phyloP scores from a whole-genome alignment of 2,329 filamentous ascomycete species.

The Gaeumannomyces sp. region DNA sequence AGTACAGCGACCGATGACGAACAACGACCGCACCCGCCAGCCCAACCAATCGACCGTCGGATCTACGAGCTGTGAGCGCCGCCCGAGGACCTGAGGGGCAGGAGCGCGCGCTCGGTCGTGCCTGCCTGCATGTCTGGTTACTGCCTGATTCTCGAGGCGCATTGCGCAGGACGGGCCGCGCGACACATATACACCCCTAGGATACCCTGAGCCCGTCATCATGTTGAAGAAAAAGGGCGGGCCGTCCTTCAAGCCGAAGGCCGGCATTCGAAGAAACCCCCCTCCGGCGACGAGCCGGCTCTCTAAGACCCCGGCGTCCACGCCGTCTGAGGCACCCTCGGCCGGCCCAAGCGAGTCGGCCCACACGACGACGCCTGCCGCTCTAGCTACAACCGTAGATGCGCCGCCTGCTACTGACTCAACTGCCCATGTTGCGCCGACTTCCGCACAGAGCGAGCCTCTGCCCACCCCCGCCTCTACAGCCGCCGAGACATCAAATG shows the following conservation, averaged over 20 bases:
- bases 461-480: neutral
- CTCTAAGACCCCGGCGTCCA: conserved; percentile 16
- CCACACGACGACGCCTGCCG: conserved; percentile 6
- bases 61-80: neutral
- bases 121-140: neutral
- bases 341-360: conserved; percentile 5
- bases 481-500: neutral
- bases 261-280: conserved; percentile 46
- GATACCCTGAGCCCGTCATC: conserved; percentile 12
- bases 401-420: conserved; percentile 3
- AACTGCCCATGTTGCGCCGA: conserved; percentile 8
- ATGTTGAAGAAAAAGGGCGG: conserved; percentile 63
- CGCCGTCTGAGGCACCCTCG: neutral
- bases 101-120: neutral
- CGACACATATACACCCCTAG: neutral
- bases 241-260: conserved; percentile 65
- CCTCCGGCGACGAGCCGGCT: conserved; percentile 22
- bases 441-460: neutral
- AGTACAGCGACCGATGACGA: neutral
- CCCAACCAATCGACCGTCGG: neutral
- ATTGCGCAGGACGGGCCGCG: neutral
- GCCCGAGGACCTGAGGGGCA: neutral
- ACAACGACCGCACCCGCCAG: neutral
- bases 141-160: neutral
- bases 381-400: neutral